Conservation (phyloP, 257 asterid species). For the Gynochthodes officinalis region DNA sequence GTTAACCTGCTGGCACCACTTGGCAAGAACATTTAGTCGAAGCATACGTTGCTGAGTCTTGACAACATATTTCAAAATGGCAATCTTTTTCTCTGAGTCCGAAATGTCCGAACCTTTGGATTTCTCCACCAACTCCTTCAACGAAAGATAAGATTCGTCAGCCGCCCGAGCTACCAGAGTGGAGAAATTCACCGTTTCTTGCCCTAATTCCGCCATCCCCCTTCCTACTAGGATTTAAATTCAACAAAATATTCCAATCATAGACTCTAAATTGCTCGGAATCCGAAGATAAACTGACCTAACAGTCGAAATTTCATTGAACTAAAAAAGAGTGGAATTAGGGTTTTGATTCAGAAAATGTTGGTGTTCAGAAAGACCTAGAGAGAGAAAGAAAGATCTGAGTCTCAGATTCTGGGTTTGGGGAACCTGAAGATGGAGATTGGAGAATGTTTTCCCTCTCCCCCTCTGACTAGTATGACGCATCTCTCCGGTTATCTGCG, state of each 20-base stretch:
- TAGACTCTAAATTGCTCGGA: background rate
- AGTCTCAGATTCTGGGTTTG: too few species aligned
- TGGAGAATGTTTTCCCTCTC: too few species aligned
- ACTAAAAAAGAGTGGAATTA: background rate
- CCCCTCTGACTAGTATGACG: too few species aligned
- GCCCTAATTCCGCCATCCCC: slow-evolving; percentile 73
- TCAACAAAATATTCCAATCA: slow-evolving; percentile 13
- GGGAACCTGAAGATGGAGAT: too few species aligned
- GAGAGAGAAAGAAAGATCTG: background rate
- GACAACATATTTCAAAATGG: slow-evolving; percentile 79
- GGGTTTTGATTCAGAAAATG: slow-evolving; percentile 18
- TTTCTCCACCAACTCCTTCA: slow-evolving; percentile 85
- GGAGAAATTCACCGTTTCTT: slow-evolving; percentile 83
- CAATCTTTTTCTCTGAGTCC: slow-evolving; percentile 90
- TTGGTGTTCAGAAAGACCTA: slow-evolving; percentile 6
- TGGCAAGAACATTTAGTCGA: slow-evolving; percentile 94
- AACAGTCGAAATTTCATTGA: background rate
- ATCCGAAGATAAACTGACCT: background rate
- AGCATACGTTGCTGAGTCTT: slow-evolving; percentile 98
- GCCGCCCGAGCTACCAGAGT: slow-evolving; percentile 77
- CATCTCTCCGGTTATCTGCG: too few species aligned
- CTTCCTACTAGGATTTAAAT: slow-evolving; percentile 6
- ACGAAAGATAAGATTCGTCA: slow-evolving; percentile 67
- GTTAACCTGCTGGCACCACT: slow-evolving; percentile 97
- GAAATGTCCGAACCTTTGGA: slow-evolving; percentile 68